Base-by-base conservation (phyloP, 2,329 filamentous ascomycete species). In the Aureobasidium subglaciale region DNA sequence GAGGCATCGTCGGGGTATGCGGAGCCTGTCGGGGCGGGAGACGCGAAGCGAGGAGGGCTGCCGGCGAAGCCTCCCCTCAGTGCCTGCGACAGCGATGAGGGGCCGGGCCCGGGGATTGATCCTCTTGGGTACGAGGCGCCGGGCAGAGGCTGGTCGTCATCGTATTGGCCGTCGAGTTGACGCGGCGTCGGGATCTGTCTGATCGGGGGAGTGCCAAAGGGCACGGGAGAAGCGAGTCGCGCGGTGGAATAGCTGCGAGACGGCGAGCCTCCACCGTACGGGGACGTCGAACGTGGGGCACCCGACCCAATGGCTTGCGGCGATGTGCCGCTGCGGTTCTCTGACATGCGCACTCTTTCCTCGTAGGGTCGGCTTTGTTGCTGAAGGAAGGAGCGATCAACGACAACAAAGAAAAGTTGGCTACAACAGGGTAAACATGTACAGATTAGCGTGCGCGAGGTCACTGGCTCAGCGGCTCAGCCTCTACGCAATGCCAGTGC, bases 81-180 rank as follows among this genome's bases (percentile, higher is more conserved):
- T n/a, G 90, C 92, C 24, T 88, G 88, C 32, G 92, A 90, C 55
- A 97, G 81, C 59, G 90, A 91, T 24, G 92, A 96, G 46, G 90
- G 82, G 22, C 90, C 90, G 6, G 90, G 90, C 0, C 89, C 90
- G 6, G 85, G 82, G 7, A 83, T 72, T 48, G 82, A 86, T 20
- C 82, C 43, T 13, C 80, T 60, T 35, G 40, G 35, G 76, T 68
- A 56, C 70, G 70, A 61, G 73, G 75, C 58, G 70, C 82, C 53
- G 80, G 79, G 58, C 82, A 95, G 78, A 34, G 88, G 85, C 35
- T 83, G 79, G 61, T 62, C 71, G 61, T 62, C 65, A 65, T 63
- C 65, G 42, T 68, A 64, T 24, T 66, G 63, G 2, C 59, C 64
- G 13, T 62, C 68, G 53, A 78, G 73, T 59, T 78, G 76, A 56